Evolutionary conservation across 2,329 filamentous ascomycete species (phyloP), one percentile per base, ranked within the genome.

Genomic region (Aspergillus latus): DNA sequence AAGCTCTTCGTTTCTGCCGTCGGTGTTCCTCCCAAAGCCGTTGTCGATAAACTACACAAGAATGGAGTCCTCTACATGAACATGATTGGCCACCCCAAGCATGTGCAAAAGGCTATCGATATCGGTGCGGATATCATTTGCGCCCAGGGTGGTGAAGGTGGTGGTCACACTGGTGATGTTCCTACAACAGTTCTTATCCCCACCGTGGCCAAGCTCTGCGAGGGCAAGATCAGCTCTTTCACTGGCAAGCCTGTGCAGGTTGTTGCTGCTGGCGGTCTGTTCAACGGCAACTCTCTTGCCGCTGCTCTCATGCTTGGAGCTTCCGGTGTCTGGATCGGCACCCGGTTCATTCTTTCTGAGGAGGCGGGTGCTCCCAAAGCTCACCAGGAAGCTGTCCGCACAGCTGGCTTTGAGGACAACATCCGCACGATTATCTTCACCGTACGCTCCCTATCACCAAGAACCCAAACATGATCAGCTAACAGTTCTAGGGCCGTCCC

Each of bases 31-130:
- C 91, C 94, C 64, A 90, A 90, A 78, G 80, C 84, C 66, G 88
- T 97, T 57, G 92, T 99, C 69, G 92, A 97, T 64, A 88, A 85
- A 72, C 86, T 99, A 46, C 94, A 99, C 84, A 84, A 86, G 71
- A 80, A 86, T 69, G 92, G 92, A 65, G 84, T 99, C 66, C 83
- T 96, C 65, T 96, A 95, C 84, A 97, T 97, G 94, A 99, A 99
- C 87, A 99, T 99, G 94, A 92, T 99, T 74, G 94, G 94, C 65
- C 94, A 99, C 83, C 93, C 94, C 72, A 99, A 99, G 87, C 94
- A 99, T 80, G 93, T 96, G 62, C 84, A 91, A 78, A 99, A 97
- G 84, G 95, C 91, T 77, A 83, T 99, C 60, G 91, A 93, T 49
- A 84, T 92, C 58, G 94, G 92, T 64, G 90, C 87, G 66, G 94